Conservation (phyloP, 345 rosid genomes). For the Populus euphratica region DNA sequence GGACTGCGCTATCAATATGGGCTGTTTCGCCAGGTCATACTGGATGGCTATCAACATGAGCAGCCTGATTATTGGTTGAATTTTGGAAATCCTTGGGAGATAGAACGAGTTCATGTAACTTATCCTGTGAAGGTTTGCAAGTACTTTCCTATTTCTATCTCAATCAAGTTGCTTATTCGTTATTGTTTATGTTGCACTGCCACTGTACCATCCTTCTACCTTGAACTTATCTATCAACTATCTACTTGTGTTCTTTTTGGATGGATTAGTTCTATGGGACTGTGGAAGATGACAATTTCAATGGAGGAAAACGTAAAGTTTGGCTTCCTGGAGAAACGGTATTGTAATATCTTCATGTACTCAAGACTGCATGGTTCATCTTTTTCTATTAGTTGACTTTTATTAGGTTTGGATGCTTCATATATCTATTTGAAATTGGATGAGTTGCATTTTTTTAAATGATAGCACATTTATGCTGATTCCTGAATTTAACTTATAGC, state of each 20-base stretch:
- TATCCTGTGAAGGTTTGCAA: constrained; percentile 46
- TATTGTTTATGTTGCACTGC: constrained; percentile 1
- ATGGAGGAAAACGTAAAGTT: constrained; percentile 32
- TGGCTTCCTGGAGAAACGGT: constrained; percentile 45
- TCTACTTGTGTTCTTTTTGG: constrained; percentile 11
- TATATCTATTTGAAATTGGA: neutral
- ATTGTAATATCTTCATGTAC: constrained; percentile 2
- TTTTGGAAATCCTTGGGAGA: constrained; percentile 56
- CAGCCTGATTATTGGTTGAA: constrained; percentile 52
- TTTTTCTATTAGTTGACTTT: neutral
- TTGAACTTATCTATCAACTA: neutral
- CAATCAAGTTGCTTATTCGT: neutral
- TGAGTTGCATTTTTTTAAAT: neutral
- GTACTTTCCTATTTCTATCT: constrained; percentile 6
- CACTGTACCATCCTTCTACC: neutral
- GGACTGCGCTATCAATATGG: constrained; percentile 51
- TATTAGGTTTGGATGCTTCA: neutral
- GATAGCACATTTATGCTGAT: neutral
- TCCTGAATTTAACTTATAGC: neutral
- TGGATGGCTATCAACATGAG: constrained; percentile 50
- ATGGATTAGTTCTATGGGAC: constrained; percentile 43
- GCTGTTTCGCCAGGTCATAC: constrained; percentile 44
- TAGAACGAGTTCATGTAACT: constrained; percentile 41
- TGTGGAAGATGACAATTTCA: constrained; percentile 31
- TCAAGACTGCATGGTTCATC: neutral